phyloP scores from a whole-genome alignment of 768 basidiomycete species.

The Chalciporus pseudorubinellus region DNA sequence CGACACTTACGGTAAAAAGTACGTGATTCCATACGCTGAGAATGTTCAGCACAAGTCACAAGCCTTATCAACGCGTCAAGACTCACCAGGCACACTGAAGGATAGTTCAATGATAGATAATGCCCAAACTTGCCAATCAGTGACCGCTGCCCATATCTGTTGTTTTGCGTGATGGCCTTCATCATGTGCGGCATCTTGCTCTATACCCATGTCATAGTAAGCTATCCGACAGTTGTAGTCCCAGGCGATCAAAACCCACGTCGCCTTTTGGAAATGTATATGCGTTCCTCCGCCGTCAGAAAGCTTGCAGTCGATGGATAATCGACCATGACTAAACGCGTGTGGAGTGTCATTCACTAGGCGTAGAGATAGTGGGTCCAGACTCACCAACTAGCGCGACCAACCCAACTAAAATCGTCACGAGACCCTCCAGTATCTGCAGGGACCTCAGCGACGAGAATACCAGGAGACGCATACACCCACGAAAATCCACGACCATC shows the following conservation, averaged over 20 bases:
- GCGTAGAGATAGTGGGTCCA: no score
- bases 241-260: neutral
- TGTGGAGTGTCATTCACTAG: neutral
- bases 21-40: conserved; percentile 64
- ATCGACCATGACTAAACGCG: conserved; percentile 64
- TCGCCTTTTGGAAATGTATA: conserved; percentile 4
- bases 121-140: conserved; percentile 59
- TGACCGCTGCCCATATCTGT: conserved; percentile 51
- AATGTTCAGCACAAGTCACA: neutral
- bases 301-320: conserved; percentile 28
- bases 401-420: conserved; percentile 55
- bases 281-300: conserved; percentile 14
- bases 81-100: conserved; percentile 56
- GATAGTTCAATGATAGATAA: conserved; percentile 38
- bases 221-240: conserved; percentile 14
- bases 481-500: conserved; percentile 73
- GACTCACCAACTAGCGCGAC: conserved; percentile 50
- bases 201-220: conserved; percentile 43
- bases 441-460: neutral
- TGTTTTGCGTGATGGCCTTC: conserved; percentile 57
- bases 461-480: conserved; percentile 9
- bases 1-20: conserved; percentile 63
- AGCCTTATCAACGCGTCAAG: neutral
- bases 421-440: conserved; percentile 41
- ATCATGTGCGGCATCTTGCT: conserved; percentile 34